phyloP scores from a whole-genome alignment of 306 rosid genomes.

The Urtica urens region DNA sequence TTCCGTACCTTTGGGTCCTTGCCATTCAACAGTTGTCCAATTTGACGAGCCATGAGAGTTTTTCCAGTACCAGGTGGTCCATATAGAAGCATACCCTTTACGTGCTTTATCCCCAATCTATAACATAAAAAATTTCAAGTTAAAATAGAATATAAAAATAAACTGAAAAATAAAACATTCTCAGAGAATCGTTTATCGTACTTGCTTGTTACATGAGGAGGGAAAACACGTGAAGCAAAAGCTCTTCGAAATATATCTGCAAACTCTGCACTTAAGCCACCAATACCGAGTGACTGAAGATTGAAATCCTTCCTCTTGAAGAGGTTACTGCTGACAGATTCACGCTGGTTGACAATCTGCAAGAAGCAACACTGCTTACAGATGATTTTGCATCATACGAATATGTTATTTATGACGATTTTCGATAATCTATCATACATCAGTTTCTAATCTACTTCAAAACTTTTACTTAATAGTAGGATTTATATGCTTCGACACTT shows the following conservation, averaged over 20 bases:
- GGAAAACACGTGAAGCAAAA: slow-evolving; percentile 97
- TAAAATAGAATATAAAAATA: slow-evolving; percentile 17
- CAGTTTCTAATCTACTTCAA: too few relatives aligned
- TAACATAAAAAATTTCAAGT: slow-evolving; percentile 26
- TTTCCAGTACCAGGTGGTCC: slow-evolving; percentile 99
- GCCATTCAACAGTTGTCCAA: slow-evolving; percentile 91
- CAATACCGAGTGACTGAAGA: slow-evolving; percentile 87
- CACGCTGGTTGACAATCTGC: slow-evolving; percentile 89
- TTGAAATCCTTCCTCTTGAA: slow-evolving; percentile 91
- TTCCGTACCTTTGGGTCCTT: slow-evolving; percentile 88
- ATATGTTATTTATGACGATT: too few relatives aligned
- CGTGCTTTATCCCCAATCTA: slow-evolving; percentile 97
- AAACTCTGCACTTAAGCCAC: slow-evolving; percentile 88
- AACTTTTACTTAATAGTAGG: too few relatives aligned
- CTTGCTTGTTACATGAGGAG: slow-evolving; percentile 91
- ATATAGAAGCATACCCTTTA: slow-evolving; percentile 90
- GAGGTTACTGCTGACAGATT: slow-evolving; percentile 75
- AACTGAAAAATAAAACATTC: slow-evolving; percentile 7
- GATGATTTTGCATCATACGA: too few relatives aligned
- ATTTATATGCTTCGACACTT: too few relatives aligned
- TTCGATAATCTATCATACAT: too few relatives aligned
- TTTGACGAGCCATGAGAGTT: slow-evolving; percentile 99
- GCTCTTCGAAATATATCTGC: slow-evolving; percentile 98
- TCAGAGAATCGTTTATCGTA: slow-evolving; percentile 27
- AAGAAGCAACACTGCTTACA: slow-evolving; percentile 18